A percentile compares a stretch with the other conserved stretches of the same genome.
Evolutionary conservation across 805 yeast genomes (phyloP).

Genomic region (Wickerhamomyces ciferrii): DNA sequence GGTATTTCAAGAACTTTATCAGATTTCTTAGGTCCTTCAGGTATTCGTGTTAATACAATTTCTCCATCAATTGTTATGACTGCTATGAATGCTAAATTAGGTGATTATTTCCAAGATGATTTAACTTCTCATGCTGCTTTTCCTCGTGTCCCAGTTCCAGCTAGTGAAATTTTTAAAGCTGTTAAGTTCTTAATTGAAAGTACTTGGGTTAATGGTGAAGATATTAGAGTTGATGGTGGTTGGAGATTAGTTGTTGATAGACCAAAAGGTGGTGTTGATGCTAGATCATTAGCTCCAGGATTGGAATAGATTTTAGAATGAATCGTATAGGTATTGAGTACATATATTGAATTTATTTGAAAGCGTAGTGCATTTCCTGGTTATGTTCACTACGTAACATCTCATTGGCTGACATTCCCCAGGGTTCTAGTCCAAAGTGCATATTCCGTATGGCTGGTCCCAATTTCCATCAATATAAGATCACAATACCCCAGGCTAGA

Average conservation of each 20-base stretch:
- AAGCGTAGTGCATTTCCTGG: too few species aligned
- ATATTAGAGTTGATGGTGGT: slow-evolving; percentile 1
- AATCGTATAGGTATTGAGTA: too few species aligned
- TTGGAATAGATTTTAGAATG: slow-evolving; percentile 29
- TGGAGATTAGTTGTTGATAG: slow-evolving; percentile 27
- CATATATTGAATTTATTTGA: too few species aligned
- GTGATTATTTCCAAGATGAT: neutral
- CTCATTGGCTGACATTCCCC: too few species aligned
- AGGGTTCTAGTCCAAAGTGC: too few species aligned
- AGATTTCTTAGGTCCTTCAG: neutral
- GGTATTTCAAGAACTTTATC: neutral
- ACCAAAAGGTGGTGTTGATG: slow-evolving; percentile 27
- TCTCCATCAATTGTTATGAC: neutral
- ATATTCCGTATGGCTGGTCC: too few species aligned
- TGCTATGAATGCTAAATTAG: neutral
- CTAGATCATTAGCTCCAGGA: slow-evolving; percentile 27
- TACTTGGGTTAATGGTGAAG: neutral
- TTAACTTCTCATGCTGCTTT: neutral
- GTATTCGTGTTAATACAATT: neutral
- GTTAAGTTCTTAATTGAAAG: neutral
- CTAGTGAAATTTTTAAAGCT: neutral
- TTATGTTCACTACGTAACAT: too few species aligned
- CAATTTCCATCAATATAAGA: too few species aligned
- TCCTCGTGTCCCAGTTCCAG: neutral
- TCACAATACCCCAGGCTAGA: too few species aligned